Evolutionary conservation across 352 stramenopile genomes (phyloP).

Genomic region (Pythium insidiosum): DNA sequence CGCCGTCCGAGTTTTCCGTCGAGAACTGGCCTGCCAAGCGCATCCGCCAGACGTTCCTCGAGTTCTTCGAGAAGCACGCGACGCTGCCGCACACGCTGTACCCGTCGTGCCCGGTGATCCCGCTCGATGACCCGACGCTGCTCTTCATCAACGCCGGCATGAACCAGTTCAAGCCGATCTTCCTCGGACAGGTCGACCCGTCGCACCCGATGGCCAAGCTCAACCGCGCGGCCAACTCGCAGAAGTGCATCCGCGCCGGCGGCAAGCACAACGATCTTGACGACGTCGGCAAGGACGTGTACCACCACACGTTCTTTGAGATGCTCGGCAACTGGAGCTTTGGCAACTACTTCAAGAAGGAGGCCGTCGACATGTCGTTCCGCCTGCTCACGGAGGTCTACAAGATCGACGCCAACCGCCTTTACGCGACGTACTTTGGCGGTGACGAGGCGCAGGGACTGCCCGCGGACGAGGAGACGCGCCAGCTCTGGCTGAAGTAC

Average conservation of each 20-base stretch:
- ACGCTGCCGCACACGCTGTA: conserved; percentile 90
- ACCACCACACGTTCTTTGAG: conserved; percentile 99
- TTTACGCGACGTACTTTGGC: conserved; percentile 99
- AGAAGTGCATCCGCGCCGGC: conserved; percentile 99
- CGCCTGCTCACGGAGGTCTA: conserved; percentile 96
- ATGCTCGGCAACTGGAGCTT: conserved; percentile 99
- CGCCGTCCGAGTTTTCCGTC: conserved; percentile 11
- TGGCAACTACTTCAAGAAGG: conserved; percentile 98
- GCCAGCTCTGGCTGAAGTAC: conserved; percentile 84
- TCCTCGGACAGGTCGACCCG: conserved; percentile 96
- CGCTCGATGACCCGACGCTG: conserved; percentile 96
- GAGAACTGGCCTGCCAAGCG: conserved; percentile 91
- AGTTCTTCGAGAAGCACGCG: conserved; percentile 93
- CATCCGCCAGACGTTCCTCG: conserved; percentile 96
- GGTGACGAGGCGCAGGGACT: conserved; percentile 86
- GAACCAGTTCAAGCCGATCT: conserved; percentile 99
- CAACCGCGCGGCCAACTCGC: conserved; percentile 91
- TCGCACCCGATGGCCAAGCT: conserved; percentile 89
- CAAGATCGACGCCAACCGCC: conserved; percentile 84
- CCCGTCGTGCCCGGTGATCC: conserved; percentile 94
- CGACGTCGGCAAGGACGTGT: conserved; percentile 98
- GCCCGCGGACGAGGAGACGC: conserved; percentile 89
- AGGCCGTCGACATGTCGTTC: conserved; percentile 96
- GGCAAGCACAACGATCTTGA: conserved; percentile 99
- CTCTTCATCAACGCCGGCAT: conserved; percentile 99